These are phyloP conservation scores for Neocatenulostroma microsporum DNA, from an alignment of 2,329 filamentous ascomycete species.

Conservation along the genomic window DNA sequence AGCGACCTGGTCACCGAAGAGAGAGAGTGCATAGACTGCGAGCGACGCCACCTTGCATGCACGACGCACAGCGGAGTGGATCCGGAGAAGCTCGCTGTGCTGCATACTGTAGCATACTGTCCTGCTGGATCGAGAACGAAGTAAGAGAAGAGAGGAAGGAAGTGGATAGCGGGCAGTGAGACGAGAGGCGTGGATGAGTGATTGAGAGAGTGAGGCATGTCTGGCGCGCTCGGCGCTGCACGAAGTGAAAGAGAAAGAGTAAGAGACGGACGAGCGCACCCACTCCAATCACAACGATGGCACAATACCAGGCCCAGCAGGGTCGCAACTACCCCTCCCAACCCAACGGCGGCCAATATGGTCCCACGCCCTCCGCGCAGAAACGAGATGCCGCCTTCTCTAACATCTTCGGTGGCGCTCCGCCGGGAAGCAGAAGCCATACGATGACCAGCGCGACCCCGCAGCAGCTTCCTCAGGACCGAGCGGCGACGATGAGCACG, in stretches of 20 bases:
- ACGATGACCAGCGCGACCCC: constrained; percentile 81
- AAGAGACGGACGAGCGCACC: constrained; percentile 2
- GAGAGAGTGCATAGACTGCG: too few relatives aligned
- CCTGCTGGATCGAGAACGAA: too few relatives aligned
- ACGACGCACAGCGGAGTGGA: too few relatives aligned
- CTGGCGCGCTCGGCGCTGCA: constrained; percentile 2
- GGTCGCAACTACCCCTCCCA: constrained; percentile 36
- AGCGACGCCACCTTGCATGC: too few relatives aligned
- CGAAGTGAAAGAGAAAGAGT: constrained; percentile 3
- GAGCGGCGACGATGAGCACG: constrained; percentile 61
- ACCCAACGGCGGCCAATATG: constrained; percentile 56
- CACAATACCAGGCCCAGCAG: constrained; percentile 12
- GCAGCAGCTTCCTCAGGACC: constrained; percentile 54
- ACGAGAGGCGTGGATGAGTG: too few relatives aligned
- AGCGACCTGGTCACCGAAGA: too few relatives aligned
- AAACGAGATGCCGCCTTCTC: constrained; percentile 93
- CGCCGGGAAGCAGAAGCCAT: constrained; percentile 83
- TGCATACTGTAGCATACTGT: too few relatives aligned
- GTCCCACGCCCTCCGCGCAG: constrained; percentile 45
- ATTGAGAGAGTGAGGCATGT: too few relatives aligned
- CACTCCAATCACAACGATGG: constrained; percentile 11
- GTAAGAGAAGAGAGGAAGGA: too few relatives aligned
- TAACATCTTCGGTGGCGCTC: constrained; percentile 86
- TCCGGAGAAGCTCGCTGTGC: too few relatives aligned
- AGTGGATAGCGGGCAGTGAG: too few relatives aligned